A percentile compares a stretch with the other conserved stretches of the same genome.
Evolutionary conservation across 345 rosid species (phyloP).

Genomic region (Eucalyptus erythrocorys): DNA sequence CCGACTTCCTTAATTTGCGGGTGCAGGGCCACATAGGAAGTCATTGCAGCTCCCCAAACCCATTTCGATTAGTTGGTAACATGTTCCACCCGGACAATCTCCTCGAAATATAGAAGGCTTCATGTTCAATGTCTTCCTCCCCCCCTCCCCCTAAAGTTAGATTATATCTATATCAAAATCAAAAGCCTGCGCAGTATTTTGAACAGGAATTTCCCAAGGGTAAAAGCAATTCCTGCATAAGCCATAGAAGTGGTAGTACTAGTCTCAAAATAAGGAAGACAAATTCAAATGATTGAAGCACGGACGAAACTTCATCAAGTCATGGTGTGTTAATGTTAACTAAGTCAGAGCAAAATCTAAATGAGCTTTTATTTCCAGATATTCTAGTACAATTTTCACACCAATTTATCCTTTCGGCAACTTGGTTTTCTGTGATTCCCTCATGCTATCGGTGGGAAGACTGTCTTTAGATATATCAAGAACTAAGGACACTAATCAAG

Average conservation of each 20-base stretch:
- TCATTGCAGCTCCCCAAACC: constrained; percentile 31
- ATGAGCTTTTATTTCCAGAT: not conserved
- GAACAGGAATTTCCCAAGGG: constrained; percentile 14
- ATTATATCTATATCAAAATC: not conserved
- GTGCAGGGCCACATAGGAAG: constrained; percentile 49
- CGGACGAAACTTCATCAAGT: not conserved
- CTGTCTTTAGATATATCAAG: not conserved
- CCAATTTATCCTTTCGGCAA: not conserved
- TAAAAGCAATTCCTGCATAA: constrained; percentile 13
- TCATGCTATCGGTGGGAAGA: not conserved
- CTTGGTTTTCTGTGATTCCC: not conserved
- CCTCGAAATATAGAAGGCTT: not conserved
- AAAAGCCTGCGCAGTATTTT: constrained; percentile 30
- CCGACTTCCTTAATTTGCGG: constrained; percentile 41
- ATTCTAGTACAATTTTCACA: not conserved
- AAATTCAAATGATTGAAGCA: not conserved
- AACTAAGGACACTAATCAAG: not conserved
- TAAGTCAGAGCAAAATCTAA: not conserved
- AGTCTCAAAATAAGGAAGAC: not conserved
- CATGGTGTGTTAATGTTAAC: not conserved
- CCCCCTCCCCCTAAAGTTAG: too few species aligned
- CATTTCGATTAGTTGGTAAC: not conserved
- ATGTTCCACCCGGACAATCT: not conserved
- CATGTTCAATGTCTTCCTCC: too few species aligned
- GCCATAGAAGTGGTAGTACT: not conserved